Evolutionary conservation across 768 basidiomycete species (phyloP).

Genomic region (Lentinula detonsa): DNA sequence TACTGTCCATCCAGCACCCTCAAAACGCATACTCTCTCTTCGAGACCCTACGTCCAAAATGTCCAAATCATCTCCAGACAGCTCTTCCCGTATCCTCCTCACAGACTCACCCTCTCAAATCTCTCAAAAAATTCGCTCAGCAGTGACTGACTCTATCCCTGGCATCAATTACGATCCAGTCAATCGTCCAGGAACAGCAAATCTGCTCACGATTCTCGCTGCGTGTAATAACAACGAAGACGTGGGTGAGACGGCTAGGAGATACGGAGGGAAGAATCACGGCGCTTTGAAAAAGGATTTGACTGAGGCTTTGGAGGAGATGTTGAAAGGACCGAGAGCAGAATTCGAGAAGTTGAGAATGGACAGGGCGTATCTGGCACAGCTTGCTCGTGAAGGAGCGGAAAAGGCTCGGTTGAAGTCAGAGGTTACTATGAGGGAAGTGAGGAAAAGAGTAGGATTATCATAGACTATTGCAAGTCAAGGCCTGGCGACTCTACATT

Average conservation of each 20-base stretch:
- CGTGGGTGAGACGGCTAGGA: conserved; percentile 35
- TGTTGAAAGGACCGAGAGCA: conserved; percentile 57
- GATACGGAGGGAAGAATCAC: conserved; percentile 52
- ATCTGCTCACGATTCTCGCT: conserved; percentile 73
- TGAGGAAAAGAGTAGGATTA: conserved; percentile 59
- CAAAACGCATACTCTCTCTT: conserved; percentile 80
- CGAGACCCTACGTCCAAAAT: conserved; percentile 85
- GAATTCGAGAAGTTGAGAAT: conserved; percentile 61
- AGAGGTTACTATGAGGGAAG: conserved; percentile 54
- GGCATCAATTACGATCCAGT: conserved; percentile 79
- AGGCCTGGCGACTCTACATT: no score
- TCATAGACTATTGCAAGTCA: background rate
- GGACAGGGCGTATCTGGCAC: conserved; percentile 54
- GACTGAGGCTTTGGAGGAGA: conserved; percentile 62
- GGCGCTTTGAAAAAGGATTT: conserved; percentile 71
- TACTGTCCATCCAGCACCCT: conserved; percentile 46
- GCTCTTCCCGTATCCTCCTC: conserved; percentile 77
- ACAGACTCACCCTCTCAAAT: conserved; percentile 68
- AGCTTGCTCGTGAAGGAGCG: conserved; percentile 62
- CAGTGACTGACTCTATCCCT: conserved; percentile 78
- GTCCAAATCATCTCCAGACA: conserved; percentile 87
- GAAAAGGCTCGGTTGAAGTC: conserved; percentile 59
- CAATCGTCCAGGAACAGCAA: conserved; percentile 77
- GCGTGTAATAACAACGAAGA: conserved; percentile 53
- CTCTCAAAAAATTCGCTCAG: conserved; percentile 61